Evolutionary conservation across 1,139 yeast genomes (phyloP).

Genomic region (Yamadazyma friedrichii): DNA sequence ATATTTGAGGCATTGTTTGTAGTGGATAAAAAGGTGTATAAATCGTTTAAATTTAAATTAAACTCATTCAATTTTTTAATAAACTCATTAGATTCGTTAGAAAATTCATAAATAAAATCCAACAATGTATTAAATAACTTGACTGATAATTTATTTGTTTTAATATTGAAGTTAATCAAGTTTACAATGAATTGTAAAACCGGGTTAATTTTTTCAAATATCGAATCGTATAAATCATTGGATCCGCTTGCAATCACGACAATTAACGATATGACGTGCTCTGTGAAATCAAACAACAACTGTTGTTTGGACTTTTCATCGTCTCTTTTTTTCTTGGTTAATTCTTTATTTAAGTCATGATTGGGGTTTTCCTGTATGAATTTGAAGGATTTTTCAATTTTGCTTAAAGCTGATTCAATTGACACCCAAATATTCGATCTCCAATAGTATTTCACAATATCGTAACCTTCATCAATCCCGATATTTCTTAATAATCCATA

Average conservation of each 20-base stretch:
- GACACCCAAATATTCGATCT: conserved; percentile 73
- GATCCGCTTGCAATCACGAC: conserved; percentile 68
- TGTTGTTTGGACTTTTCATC: conserved; percentile 44
- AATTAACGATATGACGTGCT: conserved; percentile 68
- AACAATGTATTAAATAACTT: conserved; percentile 52
- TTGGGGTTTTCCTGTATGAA: conserved; percentile 29
- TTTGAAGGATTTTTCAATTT: conserved; percentile 48
- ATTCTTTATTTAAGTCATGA: conserved; percentile 20
- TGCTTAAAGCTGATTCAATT: conserved; percentile 49
- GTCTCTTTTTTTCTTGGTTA: conserved; percentile 16
- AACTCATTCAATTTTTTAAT: conserved; percentile 29
- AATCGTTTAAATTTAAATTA: conserved; percentile 11
- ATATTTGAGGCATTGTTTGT: conserved; percentile 28
- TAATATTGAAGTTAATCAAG: conserved; percentile 34
- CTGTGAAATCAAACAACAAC: conserved; percentile 63
- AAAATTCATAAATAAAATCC: conserved; percentile 65
- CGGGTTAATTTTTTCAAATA: conserved; percentile 45
- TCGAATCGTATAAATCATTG: conserved; percentile 54
- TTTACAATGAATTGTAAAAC: conserved; percentile 41
- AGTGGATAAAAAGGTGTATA: conserved; percentile 13
- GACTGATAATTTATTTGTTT: conserved; percentile 27
- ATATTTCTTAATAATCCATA: conserved; percentile 79
- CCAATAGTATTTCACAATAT: conserved; percentile 71
- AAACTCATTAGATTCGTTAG: conserved; percentile 63
- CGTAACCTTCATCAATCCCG: conserved; percentile 87